Evolutionary conservation across 805 yeast species (phyloP), one percentile per base, ranked within the genome.

Genomic region (Diddensiella caesifluorescens): DNA sequence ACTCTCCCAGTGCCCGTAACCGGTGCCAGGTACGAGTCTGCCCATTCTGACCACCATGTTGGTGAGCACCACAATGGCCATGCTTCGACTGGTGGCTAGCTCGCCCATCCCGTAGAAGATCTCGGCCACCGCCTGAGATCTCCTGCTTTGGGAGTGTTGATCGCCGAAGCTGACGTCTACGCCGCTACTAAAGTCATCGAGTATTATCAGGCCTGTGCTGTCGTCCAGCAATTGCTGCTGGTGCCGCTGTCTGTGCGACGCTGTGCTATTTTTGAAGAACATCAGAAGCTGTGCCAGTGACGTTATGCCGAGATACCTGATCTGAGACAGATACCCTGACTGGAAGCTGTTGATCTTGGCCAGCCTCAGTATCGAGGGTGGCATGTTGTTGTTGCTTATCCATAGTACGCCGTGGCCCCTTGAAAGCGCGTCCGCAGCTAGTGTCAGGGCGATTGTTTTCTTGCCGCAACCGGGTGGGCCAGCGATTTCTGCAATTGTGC

Each of bases 391-490:
- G 32, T 9, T 13, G 16, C 15, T 29, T 4, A 57, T 26, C 55
- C 57, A 57, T 2, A 50, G 40, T 7, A 54, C 59, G 3, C 30
- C 28, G 5, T 32, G 45, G 7, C 60, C 59, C 12, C 43, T 34
- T n/a, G 32, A 27, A 15, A 56, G 38, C 13, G 57, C 50, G 27
- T 49, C 48, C 5, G 39, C 19, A 9, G 46, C 47, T 5, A 54
- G 42, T 5, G 39, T 22, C 13, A 58, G 48, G 12, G 45, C 53
- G 0, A 59, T 12, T 6, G 52, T 38, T 2, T 59, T 54, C 37
- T 54, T 57, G 3, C 62, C 64, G 2, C 47, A 28, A 4, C 60
- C 64, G 0, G 62, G 61, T 3, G 55, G 53, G 2, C 62, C 63
- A 1, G 52, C 37, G 3, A 59, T n/a, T 35, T 60, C 62, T 3